Evolutionary conservation across 2,329 filamentous ascomycete species (phyloP).

Genomic region (Cyphellophora europaea): DNA sequence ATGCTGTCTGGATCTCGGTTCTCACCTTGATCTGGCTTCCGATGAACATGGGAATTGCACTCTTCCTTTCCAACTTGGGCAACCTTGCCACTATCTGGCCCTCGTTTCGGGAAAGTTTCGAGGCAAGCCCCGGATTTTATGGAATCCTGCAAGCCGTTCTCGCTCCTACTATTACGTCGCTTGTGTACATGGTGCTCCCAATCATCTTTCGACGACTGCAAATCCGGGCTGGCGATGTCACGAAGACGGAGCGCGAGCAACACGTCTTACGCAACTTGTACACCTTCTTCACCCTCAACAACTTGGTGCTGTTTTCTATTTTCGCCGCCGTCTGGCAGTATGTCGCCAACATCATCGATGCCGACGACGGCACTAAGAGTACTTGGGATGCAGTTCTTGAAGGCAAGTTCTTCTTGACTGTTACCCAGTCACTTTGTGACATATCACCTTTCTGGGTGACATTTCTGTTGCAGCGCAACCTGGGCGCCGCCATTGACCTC

Average conservation of each 20-base stretch:
- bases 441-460: conserved; percentile 91
- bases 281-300: conserved; percentile 96
- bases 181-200: conserved; percentile 79
- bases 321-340: conserved; percentile 78
- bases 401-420: conserved; percentile 50
- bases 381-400: conserved; percentile 61
- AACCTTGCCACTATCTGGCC: conserved; percentile 76
- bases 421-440: conserved; percentile 67
- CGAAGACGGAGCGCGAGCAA: conserved; percentile 83
- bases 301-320: conserved; percentile 84
- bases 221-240: conserved; percentile 74
- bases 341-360: conserved; percentile 53
- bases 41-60: conserved; percentile 87
- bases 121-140: conserved; percentile 59
- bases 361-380: conserved; percentile 47
- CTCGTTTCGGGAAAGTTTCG: conserved; percentile 59
- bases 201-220: conserved; percentile 84
- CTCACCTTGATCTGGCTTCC: conserved; percentile 80
- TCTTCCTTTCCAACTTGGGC: conserved; percentile 78
- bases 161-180: conserved; percentile 76
- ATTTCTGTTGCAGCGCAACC: conserved; percentile 83
- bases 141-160: conserved; percentile 84
- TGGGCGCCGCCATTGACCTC: conserved; percentile 90
- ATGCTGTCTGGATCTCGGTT: conserved; percentile 72
- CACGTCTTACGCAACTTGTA: conserved; percentile 89